phyloP scores from a whole-genome alignment of 257 asterid species.

The Galeopsis tetrahit region DNA sequence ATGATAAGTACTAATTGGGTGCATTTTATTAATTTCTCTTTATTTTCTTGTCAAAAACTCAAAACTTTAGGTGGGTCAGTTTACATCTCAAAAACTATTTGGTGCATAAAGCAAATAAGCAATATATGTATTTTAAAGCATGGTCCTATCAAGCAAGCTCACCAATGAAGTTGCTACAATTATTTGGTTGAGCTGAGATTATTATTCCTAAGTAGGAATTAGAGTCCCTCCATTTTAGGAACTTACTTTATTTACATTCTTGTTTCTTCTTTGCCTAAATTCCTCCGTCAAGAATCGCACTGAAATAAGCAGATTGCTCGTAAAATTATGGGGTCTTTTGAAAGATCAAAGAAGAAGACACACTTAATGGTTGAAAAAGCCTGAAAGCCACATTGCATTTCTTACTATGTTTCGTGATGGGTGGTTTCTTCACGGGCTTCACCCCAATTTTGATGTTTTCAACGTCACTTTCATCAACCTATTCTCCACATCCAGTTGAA shows the following conservation, averaged over 20 bases:
- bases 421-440: constrained; percentile 95
- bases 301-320: background rate
- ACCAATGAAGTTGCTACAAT: too few relatives aligned
- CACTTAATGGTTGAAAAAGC: constrained; percentile 80
- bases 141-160: too few relatives aligned
- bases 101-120: constrained; percentile 57
- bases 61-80: constrained; percentile 59
- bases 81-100: constrained; percentile 77
- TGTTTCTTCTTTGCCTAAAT: background rate
- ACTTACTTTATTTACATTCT: constrained; percentile 13
- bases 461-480: constrained; percentile 37
- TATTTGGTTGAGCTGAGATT: constrained; percentile 25
- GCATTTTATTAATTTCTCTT: background rate
- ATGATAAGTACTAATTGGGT: constrained; percentile 15
- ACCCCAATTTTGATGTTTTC: constrained; percentile 70
- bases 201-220: constrained; percentile 34
- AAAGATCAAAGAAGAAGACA: constrained; percentile 79
- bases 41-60: constrained; percentile 23
- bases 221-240: constrained; percentile 37
- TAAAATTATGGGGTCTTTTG: constrained; percentile 57
- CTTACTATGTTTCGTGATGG: constrained; percentile 72
- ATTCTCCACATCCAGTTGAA: constrained; percentile 55
- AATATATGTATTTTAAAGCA: constrained; percentile 24
- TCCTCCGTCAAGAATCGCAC: background rate
- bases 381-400: constrained; percentile 80